Percentiles rank a stretch among this genome's conserved stretches.
These are phyloP conservation scores for Avena atlantica DNA, from an alignment of 176 grass and related monocot species.

Conservation along the genomic window DNA sequence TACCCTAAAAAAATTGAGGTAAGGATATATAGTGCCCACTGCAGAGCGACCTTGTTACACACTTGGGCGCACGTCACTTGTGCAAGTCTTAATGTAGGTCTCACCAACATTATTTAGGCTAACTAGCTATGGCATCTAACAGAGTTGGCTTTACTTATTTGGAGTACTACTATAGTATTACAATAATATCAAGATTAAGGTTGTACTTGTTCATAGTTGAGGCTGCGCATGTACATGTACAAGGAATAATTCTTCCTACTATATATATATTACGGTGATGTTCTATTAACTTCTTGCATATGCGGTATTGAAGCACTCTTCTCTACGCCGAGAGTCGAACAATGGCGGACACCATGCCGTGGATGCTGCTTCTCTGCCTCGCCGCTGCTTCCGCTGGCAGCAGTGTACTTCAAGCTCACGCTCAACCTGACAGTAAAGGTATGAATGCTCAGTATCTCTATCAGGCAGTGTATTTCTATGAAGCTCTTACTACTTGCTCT, in stretches of 20 bases:
- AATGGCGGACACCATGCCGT: slow-evolving; percentile 5
- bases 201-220: background rate
- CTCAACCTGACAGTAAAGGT: slow-evolving; percentile 47
- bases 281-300: background rate
- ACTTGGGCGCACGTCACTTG: too few species aligned
- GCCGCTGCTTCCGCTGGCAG: background rate
- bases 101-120: too few species aligned
- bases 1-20: too few species aligned
- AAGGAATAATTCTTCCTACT: background rate
- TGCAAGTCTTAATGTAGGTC: too few species aligned
- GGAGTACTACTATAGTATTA: too few species aligned
- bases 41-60: too few species aligned
- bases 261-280: background rate
- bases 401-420: slow-evolving; percentile 24
- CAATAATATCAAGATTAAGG: too few species aligned
- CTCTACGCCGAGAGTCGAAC: background rate
- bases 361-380: slow-evolving; percentile 41
- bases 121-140: too few species aligned
- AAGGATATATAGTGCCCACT: too few species aligned
- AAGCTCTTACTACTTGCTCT: too few species aligned
- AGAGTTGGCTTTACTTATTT: too few species aligned
- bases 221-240: background rate
- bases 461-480: too few species aligned
- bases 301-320: background rate
- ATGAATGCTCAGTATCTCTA: background rate